These are phyloP conservation scores for Rhizopogon salebrosus DNA, from an alignment of 768 basidiomycete genomes.

Conservation along the genomic window DNA sequence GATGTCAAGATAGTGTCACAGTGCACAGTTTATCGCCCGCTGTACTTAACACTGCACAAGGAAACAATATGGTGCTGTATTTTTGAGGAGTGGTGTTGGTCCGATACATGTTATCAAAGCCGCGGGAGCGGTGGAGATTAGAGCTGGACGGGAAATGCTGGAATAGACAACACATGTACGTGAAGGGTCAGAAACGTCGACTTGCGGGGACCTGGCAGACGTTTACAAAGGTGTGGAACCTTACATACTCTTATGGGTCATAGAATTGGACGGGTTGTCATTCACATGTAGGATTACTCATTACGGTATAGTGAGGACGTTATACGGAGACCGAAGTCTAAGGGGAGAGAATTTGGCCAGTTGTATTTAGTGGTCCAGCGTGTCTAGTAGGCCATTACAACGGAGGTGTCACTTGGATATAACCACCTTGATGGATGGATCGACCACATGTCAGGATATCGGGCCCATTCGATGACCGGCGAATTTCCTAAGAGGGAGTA, in stretches of 20 bases:
- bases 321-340: conserved; percentile 19
- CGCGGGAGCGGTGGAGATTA: conserved; percentile 28
- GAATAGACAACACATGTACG: conserved; percentile 27
- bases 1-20: conserved; percentile 23
- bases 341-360: conserved; percentile 1
- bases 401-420: conserved; percentile 22
- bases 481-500: conserved; percentile 14
- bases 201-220: conserved; percentile 29
- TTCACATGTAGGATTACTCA: conserved; percentile 31
- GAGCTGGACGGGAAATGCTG: conserved; percentile 17
- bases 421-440: conserved; percentile 14
- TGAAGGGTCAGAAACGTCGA: conserved; percentile 27
- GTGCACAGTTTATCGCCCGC: conserved; percentile 16
- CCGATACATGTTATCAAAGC: conserved; percentile 9
- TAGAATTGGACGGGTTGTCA: conserved; percentile 22
- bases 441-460: conserved; percentile 15
- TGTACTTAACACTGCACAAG: conserved; percentile 9
- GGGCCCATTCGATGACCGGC: conserved; percentile 22
- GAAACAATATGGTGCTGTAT: conserved; percentile 10
- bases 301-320: conserved; percentile 26
- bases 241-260: conserved; percentile 25
- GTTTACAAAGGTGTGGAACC: conserved; percentile 27
- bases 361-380: conserved; percentile 10
- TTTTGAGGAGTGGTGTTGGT: conserved; percentile 3
- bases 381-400: conserved; percentile 6